Percentiles rank a stretch among this genome's conserved stretches.
These are phyloP conservation scores for Cutaneotrichosporon sp. DNA, from an alignment of 1,284 basidiomycete species.

Conservation along the genomic window DNA sequence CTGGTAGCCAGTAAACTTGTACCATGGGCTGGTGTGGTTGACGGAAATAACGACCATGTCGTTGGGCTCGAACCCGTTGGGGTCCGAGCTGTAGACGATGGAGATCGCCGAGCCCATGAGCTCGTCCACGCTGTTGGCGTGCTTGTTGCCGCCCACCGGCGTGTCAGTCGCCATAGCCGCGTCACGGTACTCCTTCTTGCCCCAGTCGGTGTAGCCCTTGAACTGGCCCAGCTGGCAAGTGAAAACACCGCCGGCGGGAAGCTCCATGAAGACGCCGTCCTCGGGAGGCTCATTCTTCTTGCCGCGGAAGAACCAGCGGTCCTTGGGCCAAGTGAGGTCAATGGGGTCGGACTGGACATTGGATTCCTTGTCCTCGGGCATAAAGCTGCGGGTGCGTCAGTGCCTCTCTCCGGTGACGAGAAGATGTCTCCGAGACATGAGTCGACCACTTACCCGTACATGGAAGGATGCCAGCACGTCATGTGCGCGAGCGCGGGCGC, in stretches of 20 bases:
- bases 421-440: too few species aligned
- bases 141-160: not conserved
- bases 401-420: not conserved
- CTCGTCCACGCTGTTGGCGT: not conserved
- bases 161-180: not conserved
- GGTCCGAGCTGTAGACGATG: conserved; percentile 63
- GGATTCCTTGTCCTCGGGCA: conserved; percentile 52
- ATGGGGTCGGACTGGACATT: conserved; percentile 51
- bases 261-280: conserved; percentile 31
- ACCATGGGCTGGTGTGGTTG: conserved; percentile 67
- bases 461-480: conserved; percentile 37
- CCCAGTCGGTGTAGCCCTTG: conserved; percentile 3
- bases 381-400: conserved; percentile 19
- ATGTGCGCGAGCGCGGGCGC: conserved; percentile 30
- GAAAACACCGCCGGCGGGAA: conserved; percentile 36
- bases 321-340: conserved; percentile 53
- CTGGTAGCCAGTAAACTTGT: conserved; percentile 56
- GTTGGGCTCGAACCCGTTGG: conserved; percentile 54
- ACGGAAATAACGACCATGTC: conserved; percentile 66
- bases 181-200: too few species aligned
- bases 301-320: conserved; percentile 63
- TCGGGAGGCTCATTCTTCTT: conserved; percentile 37
- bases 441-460: conserved; percentile 40
- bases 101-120: conserved; percentile 48
- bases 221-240: conserved; percentile 4